Evolutionary conservation across 1,139 yeast genomes (phyloP).

Genomic region (Geotrichum cucujoidarum): DNA sequence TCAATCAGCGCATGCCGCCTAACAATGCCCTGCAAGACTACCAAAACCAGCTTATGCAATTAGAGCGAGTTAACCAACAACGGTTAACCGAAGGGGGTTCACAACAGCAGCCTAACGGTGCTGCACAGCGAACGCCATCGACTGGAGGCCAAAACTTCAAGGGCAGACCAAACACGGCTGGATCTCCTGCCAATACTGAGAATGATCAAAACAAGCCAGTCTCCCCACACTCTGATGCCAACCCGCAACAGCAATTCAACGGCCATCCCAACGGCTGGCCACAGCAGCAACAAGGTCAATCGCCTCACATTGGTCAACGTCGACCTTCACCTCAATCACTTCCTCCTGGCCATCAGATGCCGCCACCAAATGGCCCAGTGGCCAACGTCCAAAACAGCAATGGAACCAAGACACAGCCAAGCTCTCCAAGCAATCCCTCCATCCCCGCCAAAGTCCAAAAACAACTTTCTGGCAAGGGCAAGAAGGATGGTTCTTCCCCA

Average conservation of each 20-base stretch:
- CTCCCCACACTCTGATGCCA: conserved; percentile 28
- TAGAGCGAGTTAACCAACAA: conserved; percentile 68
- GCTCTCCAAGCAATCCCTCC: conserved; percentile 41
- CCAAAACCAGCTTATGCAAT: conserved; percentile 66
- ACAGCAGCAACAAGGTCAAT: conserved; percentile 22
- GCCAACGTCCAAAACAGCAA: conserved; percentile 4
- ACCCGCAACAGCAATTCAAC: not conserved
- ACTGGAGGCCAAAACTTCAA: conserved; percentile 18
- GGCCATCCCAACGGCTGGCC: conserved; percentile 8
- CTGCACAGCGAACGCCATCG: conserved; percentile 18
- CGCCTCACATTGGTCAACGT: conserved; percentile 24
- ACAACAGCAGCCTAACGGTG: conserved; percentile 11
- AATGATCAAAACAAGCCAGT: conserved; percentile 32
- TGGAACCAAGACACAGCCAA: conserved; percentile 30
- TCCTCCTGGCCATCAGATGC: conserved; percentile 25
- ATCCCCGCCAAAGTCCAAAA: conserved; percentile 46
- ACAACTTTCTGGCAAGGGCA: conserved; percentile 37
- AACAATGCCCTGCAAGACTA: conserved; percentile 57
- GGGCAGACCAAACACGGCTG: conserved; percentile 20
- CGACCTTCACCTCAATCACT: conserved; percentile 21
- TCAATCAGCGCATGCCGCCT: conserved; percentile 23
- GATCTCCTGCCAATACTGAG: conserved; percentile 24
- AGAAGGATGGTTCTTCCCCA: conserved; percentile 33
- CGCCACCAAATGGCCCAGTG: conserved; percentile 32
- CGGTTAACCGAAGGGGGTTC: conserved; percentile 42